Evolutionary conservation across 441 rosid species (phyloP), one percentile per base, ranked within the genome.

Genomic region (Adansonia madagascariensis): DNA sequence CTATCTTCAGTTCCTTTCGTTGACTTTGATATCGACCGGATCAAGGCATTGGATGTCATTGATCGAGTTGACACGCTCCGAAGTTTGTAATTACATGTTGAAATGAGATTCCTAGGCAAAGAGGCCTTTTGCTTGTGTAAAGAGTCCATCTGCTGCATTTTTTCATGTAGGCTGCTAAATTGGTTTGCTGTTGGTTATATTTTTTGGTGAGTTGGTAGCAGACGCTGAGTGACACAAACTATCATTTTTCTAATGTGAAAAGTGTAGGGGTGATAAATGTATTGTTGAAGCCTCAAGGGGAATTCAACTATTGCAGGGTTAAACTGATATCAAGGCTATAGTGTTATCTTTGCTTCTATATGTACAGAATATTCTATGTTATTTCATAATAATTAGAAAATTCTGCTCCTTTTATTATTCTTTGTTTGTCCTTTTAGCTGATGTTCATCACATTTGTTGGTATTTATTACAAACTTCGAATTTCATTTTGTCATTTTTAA

Each of bases 21-120:
- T 0, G 79, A 91, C 84, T 93, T 93, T 18, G 91, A 92, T 46
- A 86, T 92, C 4, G 97, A 93, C 82, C 91, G 92, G 52, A 81
- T 88, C 81, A 95, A 93, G 79, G 96, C 96, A 9, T 84, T 95
- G 78, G 99, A 95, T 68, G 92, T 91, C 75, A 95, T 95, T 8
- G 99, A 95, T 80, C 92, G 97, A 1, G 96, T 95, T 69, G 98
- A 95, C 86, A 92, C 86, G 1, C 91, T 93, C 71, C 73, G 93
- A 69, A 82, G 91, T 73, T 75, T 87, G 76, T 91, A 83, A 84
- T 75, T 2, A 8, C 11, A 31, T 44, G 75, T 67, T 20, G 17
- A 35, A 35, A 27, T 60, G 46, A n/a, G 65, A 52, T 67, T 75
- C 44, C 74, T 41, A 31, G 76, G 73, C 18, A 56, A 73, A 31